Base-by-base conservation (phyloP, 1,139 yeast species). In the Candida sp. region DNA sequence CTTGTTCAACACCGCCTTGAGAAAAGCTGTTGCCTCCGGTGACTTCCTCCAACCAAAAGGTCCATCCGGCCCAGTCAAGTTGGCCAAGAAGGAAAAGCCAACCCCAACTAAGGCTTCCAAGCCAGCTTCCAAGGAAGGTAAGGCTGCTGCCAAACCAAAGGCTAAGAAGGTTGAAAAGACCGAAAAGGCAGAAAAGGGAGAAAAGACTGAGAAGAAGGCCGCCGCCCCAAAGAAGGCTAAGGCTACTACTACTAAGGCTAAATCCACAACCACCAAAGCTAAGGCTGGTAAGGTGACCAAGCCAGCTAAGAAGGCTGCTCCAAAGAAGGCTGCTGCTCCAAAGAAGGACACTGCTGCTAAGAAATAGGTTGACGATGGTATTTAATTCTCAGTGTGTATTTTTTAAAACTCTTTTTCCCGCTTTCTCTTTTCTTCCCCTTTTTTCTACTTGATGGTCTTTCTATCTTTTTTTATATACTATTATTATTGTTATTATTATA, bases 1-100 rank as follows among this genome's bases (percentile, higher is more conserved):
- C 48, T 82, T 85, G 59, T 88, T 91, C 78, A 91, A 90, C 69
- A 65, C 81, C 47, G 94, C 97, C 35, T 77, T 91, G 63, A 86
- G 87, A 76, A 88, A 85, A 67, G 96, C 96, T 55, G 96, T 91
- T 56, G 86, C 81, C 52, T 69, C 83, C 28, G 96, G 91, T 48
- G 89, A 84, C 50, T 88, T 92, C 62, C 70, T 82, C 46, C 97
- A 90, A 72, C 97, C 97, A 66, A 91, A 90, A 77, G 97, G 97
- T 54, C 85, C 91, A 22, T 83, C 90, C 30, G 92, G 92, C 43
- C 88, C 91, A 31, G 84, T 86, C 58, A 86, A 86, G 70, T 70
- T 85, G 58, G 78, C 75, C 63, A 83, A 83, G 76, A 69, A 71
- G 61, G 73, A 66, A 46, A 49, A 46, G 43, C 51, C 54, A 27